phyloP scores from a whole-genome alignment of 78 protist species.

The Creolimax fragrantissima region DNA sequence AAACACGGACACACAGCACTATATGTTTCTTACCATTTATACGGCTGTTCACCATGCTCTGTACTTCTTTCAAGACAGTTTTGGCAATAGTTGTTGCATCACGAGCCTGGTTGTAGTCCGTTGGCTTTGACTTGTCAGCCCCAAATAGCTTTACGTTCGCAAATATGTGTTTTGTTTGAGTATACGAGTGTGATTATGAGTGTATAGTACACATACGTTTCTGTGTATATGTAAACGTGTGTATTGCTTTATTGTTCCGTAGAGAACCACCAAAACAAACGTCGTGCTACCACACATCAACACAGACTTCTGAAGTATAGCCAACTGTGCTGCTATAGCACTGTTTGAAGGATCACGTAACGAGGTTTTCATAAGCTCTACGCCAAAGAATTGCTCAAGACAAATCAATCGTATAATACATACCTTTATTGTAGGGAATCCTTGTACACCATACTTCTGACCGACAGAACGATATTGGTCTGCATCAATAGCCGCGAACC shows the following conservation, averaged over 20 bases:
- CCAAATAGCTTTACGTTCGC: conserved; percentile 12
- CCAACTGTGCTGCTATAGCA: too few species aligned
- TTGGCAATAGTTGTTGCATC: background rate
- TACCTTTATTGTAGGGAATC: conserved; percentile 54
- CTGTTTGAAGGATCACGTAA: too few species aligned
- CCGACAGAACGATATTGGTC: conserved; percentile 2
- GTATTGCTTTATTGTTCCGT: background rate
- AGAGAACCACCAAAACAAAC: background rate
- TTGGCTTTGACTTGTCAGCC: conserved; percentile 18
- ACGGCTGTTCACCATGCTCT: background rate
- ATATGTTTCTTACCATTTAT: background rate
- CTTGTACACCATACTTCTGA: conserved; percentile 22
- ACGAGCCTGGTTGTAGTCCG: conserved; percentile 23
- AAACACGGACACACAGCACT: background rate
- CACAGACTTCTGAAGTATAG: background rate
- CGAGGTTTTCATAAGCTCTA: too few species aligned
- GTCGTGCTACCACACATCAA: background rate
- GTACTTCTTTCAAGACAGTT: background rate
- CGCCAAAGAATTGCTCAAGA: too few species aligned
- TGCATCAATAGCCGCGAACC: conserved; percentile 2
- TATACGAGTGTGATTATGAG: background rate
- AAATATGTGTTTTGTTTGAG: background rate
- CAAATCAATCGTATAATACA: background rate
- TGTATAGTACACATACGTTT: background rate
- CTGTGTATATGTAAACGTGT: background rate